Base-by-base conservation (phyloP, 306 rosid species). In the Quercus suber region DNA sequence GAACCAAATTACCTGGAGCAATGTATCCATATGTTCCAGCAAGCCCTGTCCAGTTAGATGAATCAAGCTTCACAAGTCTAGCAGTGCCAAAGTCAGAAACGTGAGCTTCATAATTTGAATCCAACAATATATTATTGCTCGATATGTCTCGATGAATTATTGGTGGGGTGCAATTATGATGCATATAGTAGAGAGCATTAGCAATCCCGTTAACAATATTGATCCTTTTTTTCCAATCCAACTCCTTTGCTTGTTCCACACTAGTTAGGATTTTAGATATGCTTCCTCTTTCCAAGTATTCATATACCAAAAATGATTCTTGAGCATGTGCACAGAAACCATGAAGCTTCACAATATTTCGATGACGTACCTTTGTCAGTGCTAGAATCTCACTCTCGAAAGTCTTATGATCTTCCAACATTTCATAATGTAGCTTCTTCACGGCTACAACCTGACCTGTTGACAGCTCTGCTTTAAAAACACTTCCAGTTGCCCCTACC, bases 1-100 rank as follows among this genome's bases (percentile, higher is more conserved):
- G 30, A 23, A 59, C 18, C 15, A 49, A 20, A 35, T 41, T 83
- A 86, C 89, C 89, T 74, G 89, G 89, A 23, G 89, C 89, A 57
- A 83, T 31, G 37, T 86, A 86, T n/a, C 85, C 87, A 35, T 77
- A 74, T 27, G 89, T 86, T 41, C 87, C 87, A 5, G 85, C 89
- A n/a, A 86, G 56, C 6, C 73, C 65, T 9, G 85, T 84, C 85
- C 85, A 84, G 61, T 84, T 77, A 65, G 85, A 74, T 8, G 85
- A 84, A 19, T 72, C 83, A 20, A 27, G 52, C 19, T 83, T 79
- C 45, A 41, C 3, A 7, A 8, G 45, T 41, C 45, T 41, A 41
- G 45, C 45, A 0, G 11, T 41, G 45, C 1, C 88, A 43, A 84
- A 81, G 55, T 84, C 88, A 1, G 85, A 74, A 74, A 84, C 78